Conservation (phyloP, 495 filamentous ascomycete species). For the Aspergillus panamensis region DNA sequence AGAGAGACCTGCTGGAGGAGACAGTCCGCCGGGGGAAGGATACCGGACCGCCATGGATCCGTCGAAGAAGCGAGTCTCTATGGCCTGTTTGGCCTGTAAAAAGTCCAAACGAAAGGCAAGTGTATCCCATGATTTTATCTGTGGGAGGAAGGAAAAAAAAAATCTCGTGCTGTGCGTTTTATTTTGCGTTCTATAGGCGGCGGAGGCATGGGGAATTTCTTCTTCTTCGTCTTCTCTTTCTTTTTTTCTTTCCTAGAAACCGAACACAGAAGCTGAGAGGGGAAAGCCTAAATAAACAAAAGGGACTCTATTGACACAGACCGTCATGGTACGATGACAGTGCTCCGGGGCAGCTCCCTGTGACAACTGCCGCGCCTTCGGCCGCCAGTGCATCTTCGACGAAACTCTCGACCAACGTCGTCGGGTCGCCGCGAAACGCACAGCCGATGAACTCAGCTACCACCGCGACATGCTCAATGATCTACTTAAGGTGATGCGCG, state of each 20-base stretch:
- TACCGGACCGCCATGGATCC: conserved; percentile 12
- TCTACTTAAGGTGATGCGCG: conserved; percentile 38
- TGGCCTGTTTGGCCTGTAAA: conserved; percentile 46
- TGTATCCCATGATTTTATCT: neutral
- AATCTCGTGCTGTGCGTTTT: neutral
- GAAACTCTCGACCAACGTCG: conserved; percentile 47
- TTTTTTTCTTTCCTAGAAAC: neutral
- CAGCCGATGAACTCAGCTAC: conserved; percentile 43
- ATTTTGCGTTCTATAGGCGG: neutral
- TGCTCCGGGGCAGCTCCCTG: conserved; percentile 44
- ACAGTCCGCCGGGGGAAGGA: conserved; percentile 22
- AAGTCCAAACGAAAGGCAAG: conserved; percentile 47
- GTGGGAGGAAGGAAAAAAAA: neutral
- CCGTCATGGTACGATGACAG: conserved; percentile 16
- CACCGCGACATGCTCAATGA: conserved; percentile 43
- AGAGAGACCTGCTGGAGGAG: conserved; percentile 14
- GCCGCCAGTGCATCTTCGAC: conserved; percentile 43
- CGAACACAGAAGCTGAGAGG: neutral
- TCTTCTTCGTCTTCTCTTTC: neutral
- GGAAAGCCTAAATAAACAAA: neutral
- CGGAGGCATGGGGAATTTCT: neutral
- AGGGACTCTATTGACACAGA: conserved; percentile 3
- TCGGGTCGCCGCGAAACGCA: conserved; percentile 48
- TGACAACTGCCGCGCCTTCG: conserved; percentile 41
- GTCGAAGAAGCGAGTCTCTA: conserved; percentile 45